phyloP scores from a whole-genome alignment of 78 protist genomes.

The Pigoraptor vietnamica region DNA sequence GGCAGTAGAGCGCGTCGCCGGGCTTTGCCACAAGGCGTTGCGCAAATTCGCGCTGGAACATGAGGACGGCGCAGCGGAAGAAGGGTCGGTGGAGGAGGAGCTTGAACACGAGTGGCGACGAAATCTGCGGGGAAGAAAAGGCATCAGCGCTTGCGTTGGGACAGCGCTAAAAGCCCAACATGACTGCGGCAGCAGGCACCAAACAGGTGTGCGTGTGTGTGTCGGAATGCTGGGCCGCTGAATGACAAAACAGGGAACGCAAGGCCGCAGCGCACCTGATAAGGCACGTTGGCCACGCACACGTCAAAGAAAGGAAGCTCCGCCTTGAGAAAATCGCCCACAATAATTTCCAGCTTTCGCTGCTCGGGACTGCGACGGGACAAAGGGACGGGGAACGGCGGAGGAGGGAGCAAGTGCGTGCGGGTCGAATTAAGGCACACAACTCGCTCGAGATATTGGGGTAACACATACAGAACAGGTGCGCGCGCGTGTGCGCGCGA shows the following conservation, averaged over 20 bases:
- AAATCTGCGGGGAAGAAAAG: slow-evolving; percentile 59
- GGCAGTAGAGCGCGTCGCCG: slow-evolving; percentile 92
- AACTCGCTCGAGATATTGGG: too few relatives aligned
- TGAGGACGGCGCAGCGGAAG: slow-evolving; percentile 89
- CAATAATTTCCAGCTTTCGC: slow-evolving; percentile 65
- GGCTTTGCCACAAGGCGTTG: slow-evolving; percentile 89
- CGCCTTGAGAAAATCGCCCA: slow-evolving; percentile 84
- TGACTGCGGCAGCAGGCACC: too few relatives aligned
- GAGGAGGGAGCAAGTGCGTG: too few relatives aligned
- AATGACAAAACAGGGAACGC: too few relatives aligned
- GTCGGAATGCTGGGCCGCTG: too few relatives aligned
- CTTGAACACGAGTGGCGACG: slow-evolving; percentile 96
- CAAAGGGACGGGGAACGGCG: too few relatives aligned
- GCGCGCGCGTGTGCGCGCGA: too few relatives aligned
- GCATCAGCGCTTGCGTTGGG: too few relatives aligned
- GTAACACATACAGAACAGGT: too few relatives aligned
- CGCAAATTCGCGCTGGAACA: slow-evolving; percentile 99
- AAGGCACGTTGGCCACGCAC: slow-evolving; percentile 97
- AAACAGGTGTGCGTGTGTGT: too few relatives aligned
- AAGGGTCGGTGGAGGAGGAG: slow-evolving; percentile 85
- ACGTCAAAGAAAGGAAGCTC: slow-evolving; percentile 94
- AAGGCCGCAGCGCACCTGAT: slow-evolving; percentile 36
- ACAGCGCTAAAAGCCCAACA: too few relatives aligned
- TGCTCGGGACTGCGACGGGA: slow-evolving; percentile 5
- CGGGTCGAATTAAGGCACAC: too few relatives aligned